A percentile compares a stretch with the other conserved stretches of the same genome.
These are phyloP conservation scores for Penicillium crustosum DNA, from an alignment of 2,329 filamentous ascomycete species.

Conservation along the genomic window DNA sequence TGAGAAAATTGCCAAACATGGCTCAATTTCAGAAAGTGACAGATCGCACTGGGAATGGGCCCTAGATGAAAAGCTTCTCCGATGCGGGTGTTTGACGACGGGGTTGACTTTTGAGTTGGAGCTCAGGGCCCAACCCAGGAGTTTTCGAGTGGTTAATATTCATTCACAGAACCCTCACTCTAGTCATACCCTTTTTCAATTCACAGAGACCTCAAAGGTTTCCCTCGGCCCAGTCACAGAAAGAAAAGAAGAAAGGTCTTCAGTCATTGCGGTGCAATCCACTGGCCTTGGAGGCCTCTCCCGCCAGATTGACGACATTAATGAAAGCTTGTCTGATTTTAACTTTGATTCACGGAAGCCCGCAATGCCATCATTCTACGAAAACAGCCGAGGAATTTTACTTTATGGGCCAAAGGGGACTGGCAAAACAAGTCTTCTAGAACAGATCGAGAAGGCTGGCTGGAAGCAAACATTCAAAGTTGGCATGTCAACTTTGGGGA, in stretches of 20 bases:
- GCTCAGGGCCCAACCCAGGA: conserved; percentile 57
- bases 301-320: conserved; percentile 64
- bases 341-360: conserved; percentile 34
- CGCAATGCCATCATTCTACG: conserved; percentile 44
- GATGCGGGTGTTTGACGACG: conserved; percentile 67
- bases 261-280: conserved; percentile 33
- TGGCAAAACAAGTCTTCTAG: conserved; percentile 75
- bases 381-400: conserved; percentile 60
- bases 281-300: conserved; percentile 67
- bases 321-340: conserved; percentile 63
- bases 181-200: conserved; percentile 37
- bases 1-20: conserved; percentile 38
- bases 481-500: conserved; percentile 35
- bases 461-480: conserved; percentile 68
- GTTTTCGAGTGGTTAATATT: conserved; percentile 63
- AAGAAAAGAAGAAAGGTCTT: conserved; percentile 13
- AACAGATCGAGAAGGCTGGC: conserved; percentile 63
- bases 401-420: conserved; percentile 81
- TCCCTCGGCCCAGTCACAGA: conserved; percentile 31
- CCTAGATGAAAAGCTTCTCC: conserved; percentile 45
- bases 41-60: conserved; percentile 51
- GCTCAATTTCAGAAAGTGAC: conserved; percentile 39
- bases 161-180: conserved; percentile 44
- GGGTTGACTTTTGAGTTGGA: conserved; percentile 69
- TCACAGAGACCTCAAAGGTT: conserved; percentile 35